Evolutionary conservation across 2,329 filamentous ascomycete genomes (phyloP).

Genomic region (Epichloe uncinata): DNA sequence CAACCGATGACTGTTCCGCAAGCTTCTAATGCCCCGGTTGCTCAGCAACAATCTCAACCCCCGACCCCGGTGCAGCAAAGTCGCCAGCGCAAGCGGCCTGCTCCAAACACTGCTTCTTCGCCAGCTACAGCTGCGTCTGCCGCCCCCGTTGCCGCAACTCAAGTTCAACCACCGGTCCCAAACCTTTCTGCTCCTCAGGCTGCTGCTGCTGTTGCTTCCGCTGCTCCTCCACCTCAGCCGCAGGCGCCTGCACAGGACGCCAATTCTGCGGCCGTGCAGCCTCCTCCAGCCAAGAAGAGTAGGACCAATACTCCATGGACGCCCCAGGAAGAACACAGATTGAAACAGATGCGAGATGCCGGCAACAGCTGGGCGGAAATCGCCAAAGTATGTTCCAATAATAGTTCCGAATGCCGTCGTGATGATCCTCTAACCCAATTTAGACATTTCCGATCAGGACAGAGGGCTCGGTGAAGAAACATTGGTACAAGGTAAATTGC

Average conservation of each 20-base stretch:
- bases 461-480: slow-evolving; percentile 97
- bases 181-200: slow-evolving; percentile 19
- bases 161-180: slow-evolving; percentile 18
- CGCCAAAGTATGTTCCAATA: slow-evolving; percentile 68
- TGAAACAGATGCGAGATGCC: slow-evolving; percentile 89
- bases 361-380: slow-evolving; percentile 97
- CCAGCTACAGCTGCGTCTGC: slow-evolving; percentile 21
- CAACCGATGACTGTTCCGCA: slow-evolving; percentile 32
- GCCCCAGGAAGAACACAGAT: slow-evolving; percentile 75
- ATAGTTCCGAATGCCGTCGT: neutral
- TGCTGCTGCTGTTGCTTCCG: slow-evolving; percentile 2
- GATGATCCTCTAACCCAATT: neutral
- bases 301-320: slow-evolving; percentile 99
- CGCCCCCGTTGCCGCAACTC: slow-evolving; percentile 19
- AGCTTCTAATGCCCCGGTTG: slow-evolving; percentile 15
- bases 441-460: slow-evolving; percentile 86
- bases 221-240: slow-evolving; percentile 13
- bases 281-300: slow-evolving; percentile 70
- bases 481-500: slow-evolving; percentile 90
- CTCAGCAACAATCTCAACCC: slow-evolving; percentile 24
- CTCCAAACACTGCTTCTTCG: slow-evolving; percentile 25
- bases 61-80: slow-evolving; percentile 24
- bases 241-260: slow-evolving; percentile 19
- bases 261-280: slow-evolving; percentile 18
- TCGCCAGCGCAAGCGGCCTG: slow-evolving; percentile 29